These are phyloP conservation scores for Phyllosticta ampelicida DNA, from an alignment of 2,329 filamentous ascomycete genomes.

Conservation along the genomic window DNA sequence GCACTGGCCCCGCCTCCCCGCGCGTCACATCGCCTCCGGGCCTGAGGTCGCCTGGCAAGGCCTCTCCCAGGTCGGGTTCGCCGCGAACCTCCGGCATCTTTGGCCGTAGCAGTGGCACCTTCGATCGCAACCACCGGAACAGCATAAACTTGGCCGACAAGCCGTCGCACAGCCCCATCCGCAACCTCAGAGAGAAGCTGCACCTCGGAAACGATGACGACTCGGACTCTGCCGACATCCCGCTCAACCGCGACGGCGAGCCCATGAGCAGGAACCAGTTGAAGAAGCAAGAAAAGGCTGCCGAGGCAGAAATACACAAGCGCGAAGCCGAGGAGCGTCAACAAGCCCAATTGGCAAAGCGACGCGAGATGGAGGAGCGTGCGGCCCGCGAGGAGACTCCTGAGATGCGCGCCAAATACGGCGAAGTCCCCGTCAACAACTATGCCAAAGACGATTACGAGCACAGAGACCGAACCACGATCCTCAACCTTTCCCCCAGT, in stretches of 20 bases:
- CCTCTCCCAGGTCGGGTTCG: constrained; percentile 6
- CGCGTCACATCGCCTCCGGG: constrained; percentile 15
- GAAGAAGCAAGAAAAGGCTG: constrained; percentile 38
- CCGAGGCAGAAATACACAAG: constrained; percentile 34
- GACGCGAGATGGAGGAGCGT: constrained; percentile 36
- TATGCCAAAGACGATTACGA: constrained; percentile 41
- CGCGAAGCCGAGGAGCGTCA: constrained; percentile 34
- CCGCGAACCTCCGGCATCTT: constrained; percentile 23
- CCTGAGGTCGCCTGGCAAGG: constrained; percentile 15
- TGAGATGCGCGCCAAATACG: constrained; percentile 50
- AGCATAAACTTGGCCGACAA: constrained; percentile 12
- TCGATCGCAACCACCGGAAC: constrained; percentile 12
- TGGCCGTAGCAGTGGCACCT: constrained; percentile 25
- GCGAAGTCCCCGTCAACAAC: constrained; percentile 46
- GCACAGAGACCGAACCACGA: constrained; percentile 36
- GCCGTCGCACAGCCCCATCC: constrained; percentile 25
- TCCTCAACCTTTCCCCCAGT: constrained; percentile 42
- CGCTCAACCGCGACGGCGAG: constrained; percentile 40
- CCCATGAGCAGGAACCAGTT: constrained; percentile 39
- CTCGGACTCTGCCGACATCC: constrained; percentile 24
- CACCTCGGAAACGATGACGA: constrained; percentile 24
- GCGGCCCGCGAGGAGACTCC: constrained; percentile 45
- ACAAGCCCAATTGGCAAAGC: constrained; percentile 36
- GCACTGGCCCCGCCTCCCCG: constrained; percentile 7
- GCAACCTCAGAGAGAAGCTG: constrained; percentile 30